Percentiles rank a stretch among this genome's conserved stretches.
Evolutionary conservation across 2,329 filamentous ascomycete species (phyloP).

Genomic region (Ophiostoma sp.): DNA sequence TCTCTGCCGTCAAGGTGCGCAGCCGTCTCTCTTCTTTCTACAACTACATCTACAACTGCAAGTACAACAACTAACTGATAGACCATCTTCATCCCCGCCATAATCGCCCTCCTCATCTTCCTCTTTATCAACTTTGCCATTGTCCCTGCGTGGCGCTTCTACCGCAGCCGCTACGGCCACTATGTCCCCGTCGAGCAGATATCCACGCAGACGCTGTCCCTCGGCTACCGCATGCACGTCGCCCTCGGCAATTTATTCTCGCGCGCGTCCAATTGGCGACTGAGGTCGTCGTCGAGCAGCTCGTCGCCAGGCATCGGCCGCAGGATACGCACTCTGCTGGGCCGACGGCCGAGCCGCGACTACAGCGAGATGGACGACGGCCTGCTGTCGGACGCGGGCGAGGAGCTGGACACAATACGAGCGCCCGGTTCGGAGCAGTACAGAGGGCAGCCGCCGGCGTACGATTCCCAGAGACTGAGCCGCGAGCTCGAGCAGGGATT

Average conservation of each 20-base stretch:
- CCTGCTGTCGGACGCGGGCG: conserved; percentile 45
- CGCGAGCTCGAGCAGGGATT: conserved; percentile 56
- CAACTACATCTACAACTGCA: background rate
- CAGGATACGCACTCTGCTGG: background rate
- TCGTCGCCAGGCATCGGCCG: conserved; percentile 13
- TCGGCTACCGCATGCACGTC: conserved; percentile 48
- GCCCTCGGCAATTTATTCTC: conserved; percentile 39
- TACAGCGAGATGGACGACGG: conserved; percentile 39
- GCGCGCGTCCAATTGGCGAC: conserved; percentile 41
- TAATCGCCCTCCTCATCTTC: conserved; percentile 66
- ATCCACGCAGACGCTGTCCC: conserved; percentile 50
- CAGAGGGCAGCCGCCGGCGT: conserved; percentile 30
- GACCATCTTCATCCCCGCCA: conserved; percentile 65
- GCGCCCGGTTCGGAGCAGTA: background rate
- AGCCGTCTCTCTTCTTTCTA: conserved; percentile 1
- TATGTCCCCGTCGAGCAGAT: conserved; percentile 66
- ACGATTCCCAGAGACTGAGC: conserved; percentile 60
- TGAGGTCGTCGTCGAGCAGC: conserved; percentile 33
- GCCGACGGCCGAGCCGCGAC: conserved; percentile 20
- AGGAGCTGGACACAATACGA: conserved; percentile 55
- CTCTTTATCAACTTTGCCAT: conserved; percentile 59
- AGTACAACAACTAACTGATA: conserved; percentile 33
- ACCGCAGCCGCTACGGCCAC: conserved; percentile 65
- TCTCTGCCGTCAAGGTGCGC: conserved; percentile 38
- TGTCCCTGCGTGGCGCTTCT: conserved; percentile 63